These are phyloP conservation scores for Phytophthora sansomeana DNA, from an alignment of 352 stramenopile species.

Conservation along the genomic window DNA sequence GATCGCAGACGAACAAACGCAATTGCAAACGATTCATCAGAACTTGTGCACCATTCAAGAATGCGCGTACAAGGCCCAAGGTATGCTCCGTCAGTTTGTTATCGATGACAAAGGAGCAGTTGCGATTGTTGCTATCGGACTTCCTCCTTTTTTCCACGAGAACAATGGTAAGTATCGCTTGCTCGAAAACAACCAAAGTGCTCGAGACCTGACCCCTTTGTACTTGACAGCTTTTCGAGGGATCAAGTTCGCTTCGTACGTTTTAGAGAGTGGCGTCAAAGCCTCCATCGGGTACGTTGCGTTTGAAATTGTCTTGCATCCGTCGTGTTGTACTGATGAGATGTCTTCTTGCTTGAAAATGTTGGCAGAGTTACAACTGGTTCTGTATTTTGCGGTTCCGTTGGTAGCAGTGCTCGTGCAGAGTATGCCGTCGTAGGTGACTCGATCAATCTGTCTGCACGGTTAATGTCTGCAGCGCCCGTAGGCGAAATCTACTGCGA, in stretches of 20 bases:
- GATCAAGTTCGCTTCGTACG: conserved; percentile 68
- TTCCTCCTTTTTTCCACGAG: conserved; percentile 86
- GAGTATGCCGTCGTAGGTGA: conserved; percentile 89
- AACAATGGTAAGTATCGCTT: conserved; percentile 68
- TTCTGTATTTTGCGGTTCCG: conserved; percentile 76
- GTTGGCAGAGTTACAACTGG: conserved; percentile 66
- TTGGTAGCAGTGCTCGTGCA: conserved; percentile 70
- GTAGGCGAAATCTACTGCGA: conserved; percentile 81
- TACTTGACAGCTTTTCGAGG: conserved; percentile 36
- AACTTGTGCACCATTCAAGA: conserved; percentile 77
- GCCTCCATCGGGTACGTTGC: conserved; percentile 72
- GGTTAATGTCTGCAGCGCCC: conserved; percentile 73
- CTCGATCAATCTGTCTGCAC: conserved; percentile 83
- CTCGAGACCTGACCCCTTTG: not conserved
- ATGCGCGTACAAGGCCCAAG: conserved; percentile 80
- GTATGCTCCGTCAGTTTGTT: conserved; percentile 85
- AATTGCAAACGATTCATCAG: conserved; percentile 67
- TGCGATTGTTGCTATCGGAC: conserved; percentile 78
- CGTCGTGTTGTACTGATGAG: not conserved
- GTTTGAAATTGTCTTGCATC: not conserved
- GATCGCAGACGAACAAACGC: conserved; percentile 42
- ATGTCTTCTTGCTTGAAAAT: not conserved
- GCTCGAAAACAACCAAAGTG: not conserved
- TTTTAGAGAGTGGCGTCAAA: conserved; percentile 68
- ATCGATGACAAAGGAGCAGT: conserved; percentile 90